Evolutionary conservation across 345 rosid species (phyloP).

Genomic region (Boechera divaricarpa): DNA sequence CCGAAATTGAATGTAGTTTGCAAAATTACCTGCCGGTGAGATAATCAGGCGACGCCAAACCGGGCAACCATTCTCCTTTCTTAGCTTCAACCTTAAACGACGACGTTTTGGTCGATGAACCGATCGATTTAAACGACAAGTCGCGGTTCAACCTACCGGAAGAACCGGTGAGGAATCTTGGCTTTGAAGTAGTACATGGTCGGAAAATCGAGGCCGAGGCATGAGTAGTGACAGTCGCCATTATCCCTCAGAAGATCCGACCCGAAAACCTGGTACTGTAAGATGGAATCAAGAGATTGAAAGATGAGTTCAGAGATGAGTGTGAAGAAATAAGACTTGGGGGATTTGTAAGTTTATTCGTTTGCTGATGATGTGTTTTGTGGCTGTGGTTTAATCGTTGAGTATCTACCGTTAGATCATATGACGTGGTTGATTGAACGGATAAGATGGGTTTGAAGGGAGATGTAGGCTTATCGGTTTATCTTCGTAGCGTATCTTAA

Average conservation of each 20-base stretch:
- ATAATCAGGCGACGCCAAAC: conserved; percentile 78
- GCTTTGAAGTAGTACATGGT: conserved; percentile 52
- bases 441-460: conserved; percentile 25
- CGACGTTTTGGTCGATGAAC: conserved; percentile 40
- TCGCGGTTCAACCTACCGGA: conserved; percentile 57
- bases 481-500: conserved; percentile 59
- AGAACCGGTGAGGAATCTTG: conserved; percentile 75
- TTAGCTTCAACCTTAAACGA: conserved; percentile 77
- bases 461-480: conserved; percentile 54
- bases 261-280: conserved; percentile 14
- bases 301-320: conserved; percentile 30
- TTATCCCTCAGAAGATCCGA: conserved; percentile 43
- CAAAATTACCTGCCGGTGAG: conserved; percentile 75
- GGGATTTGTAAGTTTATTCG: conserved; percentile 42
- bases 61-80: conserved; percentile 99
- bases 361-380: conserved; percentile 42
- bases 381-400: conserved; percentile 59
- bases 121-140: conserved; percentile 51
- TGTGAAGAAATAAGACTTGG: conserved; percentile 30
- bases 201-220: conserved; percentile 87
- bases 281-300: conserved; percentile 44
- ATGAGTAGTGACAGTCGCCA: conserved; percentile 89
- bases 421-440: conserved; percentile 32
- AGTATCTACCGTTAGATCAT: conserved; percentile 28
- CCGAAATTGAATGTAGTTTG: neutral